A percentile compares a stretch with the other conserved stretches of the same genome.
phyloP scores from a whole-genome alignment of 805 yeast genomes.

The Candida patagonica region DNA sequence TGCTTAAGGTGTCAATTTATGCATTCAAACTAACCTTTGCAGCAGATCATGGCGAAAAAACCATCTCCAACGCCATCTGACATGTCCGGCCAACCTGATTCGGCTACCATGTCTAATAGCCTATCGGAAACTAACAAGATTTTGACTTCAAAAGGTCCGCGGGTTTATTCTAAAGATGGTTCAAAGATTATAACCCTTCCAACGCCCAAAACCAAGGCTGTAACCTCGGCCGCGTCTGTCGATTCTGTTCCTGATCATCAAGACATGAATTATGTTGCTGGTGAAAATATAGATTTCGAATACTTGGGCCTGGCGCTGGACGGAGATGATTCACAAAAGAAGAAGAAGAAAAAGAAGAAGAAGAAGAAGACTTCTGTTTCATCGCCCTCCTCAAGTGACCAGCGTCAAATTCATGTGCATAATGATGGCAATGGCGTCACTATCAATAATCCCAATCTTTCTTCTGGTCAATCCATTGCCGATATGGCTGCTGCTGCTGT shows the following conservation, averaged over 20 bases:
- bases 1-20: no score
- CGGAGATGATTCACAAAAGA: constrained; percentile 3
- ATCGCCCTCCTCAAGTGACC: constrained; percentile 31
- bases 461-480: constrained; percentile 22
- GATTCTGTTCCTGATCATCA: constrained; percentile 12
- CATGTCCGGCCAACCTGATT: no score
- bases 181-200: constrained; percentile 18
- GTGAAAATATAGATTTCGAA: constrained; percentile 28
- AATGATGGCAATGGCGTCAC: constrained; percentile 64
- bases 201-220: background rate
- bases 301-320: constrained; percentile 13
- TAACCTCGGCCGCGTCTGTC: background rate
- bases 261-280: constrained; percentile 19
- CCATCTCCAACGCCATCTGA: no score
- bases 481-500: constrained; percentile 18
- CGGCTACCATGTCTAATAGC: no score
- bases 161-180: constrained; percentile 17
- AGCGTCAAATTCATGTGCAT: constrained; percentile 43
- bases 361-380: constrained; percentile 21
- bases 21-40: no score
- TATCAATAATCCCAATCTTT: constrained; percentile 43
- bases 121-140: no score
- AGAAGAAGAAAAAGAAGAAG: constrained; percentile 30
- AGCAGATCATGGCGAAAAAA: no score
- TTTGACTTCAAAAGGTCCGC: background rate